Percentiles rank a stretch among this genome's conserved stretches.
Conservation (phyloP, 768 basidiomycete species). For the Paxillus involutus region DNA sequence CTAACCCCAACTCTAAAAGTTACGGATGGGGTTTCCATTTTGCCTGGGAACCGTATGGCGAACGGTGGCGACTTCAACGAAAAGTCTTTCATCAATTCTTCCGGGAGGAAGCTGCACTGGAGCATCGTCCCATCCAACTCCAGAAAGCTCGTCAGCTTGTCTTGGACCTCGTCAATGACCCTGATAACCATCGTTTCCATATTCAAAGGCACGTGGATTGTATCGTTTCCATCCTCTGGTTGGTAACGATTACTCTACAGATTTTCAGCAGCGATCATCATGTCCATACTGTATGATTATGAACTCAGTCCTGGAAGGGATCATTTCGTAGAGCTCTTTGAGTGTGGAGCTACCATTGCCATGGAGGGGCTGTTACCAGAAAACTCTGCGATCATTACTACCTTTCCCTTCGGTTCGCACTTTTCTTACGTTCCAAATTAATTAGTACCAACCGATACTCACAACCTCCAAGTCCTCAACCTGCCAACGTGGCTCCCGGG, state of each 20-base stretch:
- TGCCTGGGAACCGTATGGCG: conserved; percentile 2
- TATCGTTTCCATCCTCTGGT: not conserved
- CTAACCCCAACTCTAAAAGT: not conserved
- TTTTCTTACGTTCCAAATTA: not conserved
- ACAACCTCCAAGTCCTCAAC: not conserved
- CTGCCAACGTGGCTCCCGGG: conserved; percentile 37
- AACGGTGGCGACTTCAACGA: conserved; percentile 2
- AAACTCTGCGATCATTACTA: not conserved
- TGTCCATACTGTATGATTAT: conserved; percentile 37
- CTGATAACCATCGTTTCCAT: not conserved
- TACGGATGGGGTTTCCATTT: not conserved
- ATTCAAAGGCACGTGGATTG: not conserved
- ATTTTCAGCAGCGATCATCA: conserved; percentile 30
- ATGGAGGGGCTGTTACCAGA: conserved; percentile 1
- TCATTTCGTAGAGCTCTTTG: conserved; percentile 27
- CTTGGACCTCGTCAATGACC: not conserved
- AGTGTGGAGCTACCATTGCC: conserved; percentile 12
- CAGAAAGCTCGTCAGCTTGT: conserved; percentile 4
- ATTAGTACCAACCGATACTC: not conserved
- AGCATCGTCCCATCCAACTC: conserved; percentile 1
- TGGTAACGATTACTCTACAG: conserved; percentile 12
- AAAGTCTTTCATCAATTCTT: conserved; percentile 3
- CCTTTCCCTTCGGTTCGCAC: conserved; percentile 4
- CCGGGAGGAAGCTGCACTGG: not conserved
- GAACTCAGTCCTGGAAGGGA: conserved; percentile 32